Base-by-base conservation (phyloP, 2,329 filamentous ascomycete genomes). In the Madurella fahalii region DNA sequence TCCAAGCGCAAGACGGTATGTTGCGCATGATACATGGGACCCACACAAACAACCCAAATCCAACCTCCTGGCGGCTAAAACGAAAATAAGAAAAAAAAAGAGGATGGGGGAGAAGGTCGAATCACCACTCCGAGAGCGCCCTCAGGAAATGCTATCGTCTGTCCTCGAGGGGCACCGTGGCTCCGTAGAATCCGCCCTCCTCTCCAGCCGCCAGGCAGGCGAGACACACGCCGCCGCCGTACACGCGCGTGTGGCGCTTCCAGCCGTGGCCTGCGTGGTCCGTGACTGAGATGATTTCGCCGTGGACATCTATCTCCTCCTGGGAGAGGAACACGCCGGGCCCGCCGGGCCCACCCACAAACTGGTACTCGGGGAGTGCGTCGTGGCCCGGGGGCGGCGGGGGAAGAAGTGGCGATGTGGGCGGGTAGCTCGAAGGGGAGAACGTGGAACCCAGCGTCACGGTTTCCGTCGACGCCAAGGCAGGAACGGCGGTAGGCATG, bases 171-270 rank as follows among this genome's bases (percentile, higher is more conserved):
- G 76, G 75, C 25, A 82, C 79, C 30, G 74, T 80, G 40, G 76
- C 74, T 30, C 79, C 80, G 58, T 82, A 83, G 65, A 80, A 80
- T 8, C 73, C 71, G 11, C 70, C 71, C 25, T 74, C 68, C 41
- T 69, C 69, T 7, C 73, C 75, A 9, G 77, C 73, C 9, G 76
- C 78, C 40, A 76, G 69, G 59, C 81, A 84, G 1, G 80, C 79
- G 40, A 82, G 71, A 58, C 81, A 84, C 2, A 78, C 74, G 5
- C 80, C 79, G 55, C 80, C 80, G 30, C 80, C 80, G 58, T 82
- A 83, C 25, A 83, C 80, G 25, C 79, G 75, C 15, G 80, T 84
- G 64, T 84, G 81, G 39, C 79, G 74, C 61, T 73, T 78, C 81
- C 80, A 84, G 41, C 74, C 74, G 16, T 74, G 71, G 4, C 77